These are phyloP conservation scores for Copromyces sp. DNA, from an alignment of 495 filamentous ascomycete species.

Conservation along the genomic window DNA sequence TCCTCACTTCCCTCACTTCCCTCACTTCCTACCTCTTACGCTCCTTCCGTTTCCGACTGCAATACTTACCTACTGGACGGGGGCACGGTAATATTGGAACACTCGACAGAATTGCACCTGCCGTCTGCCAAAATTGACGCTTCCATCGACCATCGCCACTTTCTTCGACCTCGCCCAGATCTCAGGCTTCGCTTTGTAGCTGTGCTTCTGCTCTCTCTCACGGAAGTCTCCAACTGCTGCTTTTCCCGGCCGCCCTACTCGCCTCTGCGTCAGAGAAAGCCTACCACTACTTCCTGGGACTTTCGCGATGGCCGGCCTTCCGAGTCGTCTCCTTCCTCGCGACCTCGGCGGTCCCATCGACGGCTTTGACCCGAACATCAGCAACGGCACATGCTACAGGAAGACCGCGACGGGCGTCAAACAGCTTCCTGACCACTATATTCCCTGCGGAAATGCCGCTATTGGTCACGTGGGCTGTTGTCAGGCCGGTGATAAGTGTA, in stretches of 20 bases:
- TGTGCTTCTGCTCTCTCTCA: background rate
- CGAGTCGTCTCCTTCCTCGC: background rate
- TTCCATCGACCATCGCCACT: background rate
- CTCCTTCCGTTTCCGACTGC: background rate
- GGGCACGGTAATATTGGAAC: background rate
- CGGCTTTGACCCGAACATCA: slow-evolving; percentile 12
- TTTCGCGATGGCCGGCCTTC: background rate
- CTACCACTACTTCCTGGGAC: background rate
- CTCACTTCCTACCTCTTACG: background rate
- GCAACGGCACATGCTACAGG: slow-evolving; percentile 28
- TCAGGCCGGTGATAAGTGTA: slow-evolving; percentile 23
- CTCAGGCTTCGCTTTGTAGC: background rate
- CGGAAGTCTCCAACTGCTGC: background rate
- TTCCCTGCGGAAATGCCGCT: slow-evolving; percentile 30
- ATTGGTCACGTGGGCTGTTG: slow-evolving; percentile 26
- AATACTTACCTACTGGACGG: background rate
- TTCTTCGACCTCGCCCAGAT: background rate
- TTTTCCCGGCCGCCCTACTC: background rate
- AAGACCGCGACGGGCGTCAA: slow-evolving; percentile 2
- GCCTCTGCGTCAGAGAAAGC: background rate
- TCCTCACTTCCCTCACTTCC: background rate
- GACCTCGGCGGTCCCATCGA: slow-evolving; percentile 1
- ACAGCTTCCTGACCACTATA: slow-evolving; percentile 6
- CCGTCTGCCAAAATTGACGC: background rate
- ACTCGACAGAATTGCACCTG: background rate